These are phyloP conservation scores for Triticum aestivum DNA, from an alignment of 176 grass and related monocot genomes.

Conservation along the genomic window IWGSC_CS_RefSeq_v2.1 NC_057809.1:100701537-100702036, in stretches of 20 bases:
- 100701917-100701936: background rate
- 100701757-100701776: constrained; percentile 22
- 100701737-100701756: constrained; percentile 72
- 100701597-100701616: constrained; percentile 97
- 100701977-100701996: background rate
- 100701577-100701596: constrained; percentile 92
- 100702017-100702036: background rate
- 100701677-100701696: constrained; percentile 85
- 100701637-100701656: constrained; percentile 82
- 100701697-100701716: constrained; percentile 86
- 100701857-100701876: background rate
- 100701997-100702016: background rate
- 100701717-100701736: constrained; percentile 67
- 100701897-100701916: background rate
- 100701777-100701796: background rate
- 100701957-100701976: background rate
- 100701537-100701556: constrained; percentile 24
- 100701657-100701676: constrained; percentile 82
- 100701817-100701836: background rate
- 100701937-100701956: background rate
- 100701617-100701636: constrained; percentile 82
- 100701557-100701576: constrained; percentile 62
- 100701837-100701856: background rate
- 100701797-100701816: constrained; percentile 5
- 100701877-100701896: constrained; percentile 18